Evolutionary conservation across 306 rosid genomes (phyloP).

Genomic region (Trifolium subterraneum): DNA sequence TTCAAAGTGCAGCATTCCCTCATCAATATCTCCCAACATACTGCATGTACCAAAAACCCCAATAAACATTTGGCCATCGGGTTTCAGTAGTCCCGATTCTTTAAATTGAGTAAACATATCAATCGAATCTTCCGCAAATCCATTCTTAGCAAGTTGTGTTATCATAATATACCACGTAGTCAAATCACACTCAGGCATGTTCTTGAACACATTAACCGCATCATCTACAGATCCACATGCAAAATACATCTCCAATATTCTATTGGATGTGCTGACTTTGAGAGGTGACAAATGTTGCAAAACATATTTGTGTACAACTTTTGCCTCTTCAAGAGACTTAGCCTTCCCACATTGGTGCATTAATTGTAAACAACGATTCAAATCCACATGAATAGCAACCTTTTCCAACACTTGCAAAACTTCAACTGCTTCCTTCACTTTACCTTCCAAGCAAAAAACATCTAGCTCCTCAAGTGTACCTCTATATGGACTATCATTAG

Average conservation of each 20-base stretch:
- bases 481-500: conserved; percentile 37
- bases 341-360: conserved; percentile 59
- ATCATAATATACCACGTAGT: conserved; percentile 30
- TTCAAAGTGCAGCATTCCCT: no score
- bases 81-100: no score
- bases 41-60: no score
- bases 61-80: no score
- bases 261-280: no score
- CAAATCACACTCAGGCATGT: conserved; percentile 40
- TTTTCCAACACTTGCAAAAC: conserved; percentile 26
- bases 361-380: conserved; percentile 16
- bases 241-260: conserved; percentile 73
- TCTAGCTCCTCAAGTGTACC: conserved; percentile 68
- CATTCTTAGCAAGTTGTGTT: conserved; percentile 9
- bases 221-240: conserved; percentile 81
- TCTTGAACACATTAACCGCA: conserved; percentile 58
- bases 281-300: conserved; percentile 54
- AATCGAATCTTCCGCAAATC: conserved; percentile 24
- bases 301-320: conserved; percentile 52
- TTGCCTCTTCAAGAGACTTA: conserved; percentile 71
- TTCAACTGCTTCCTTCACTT: conserved; percentile 41
- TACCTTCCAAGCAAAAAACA: conserved; percentile 63
- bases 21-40: no score
- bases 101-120: no score
- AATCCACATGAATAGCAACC: conserved; percentile 17